Percentiles rank a stretch among this genome's conserved stretches.
Conservation (phyloP, 1,139 yeast species). For the Suhomyces wounanorum region DNA sequence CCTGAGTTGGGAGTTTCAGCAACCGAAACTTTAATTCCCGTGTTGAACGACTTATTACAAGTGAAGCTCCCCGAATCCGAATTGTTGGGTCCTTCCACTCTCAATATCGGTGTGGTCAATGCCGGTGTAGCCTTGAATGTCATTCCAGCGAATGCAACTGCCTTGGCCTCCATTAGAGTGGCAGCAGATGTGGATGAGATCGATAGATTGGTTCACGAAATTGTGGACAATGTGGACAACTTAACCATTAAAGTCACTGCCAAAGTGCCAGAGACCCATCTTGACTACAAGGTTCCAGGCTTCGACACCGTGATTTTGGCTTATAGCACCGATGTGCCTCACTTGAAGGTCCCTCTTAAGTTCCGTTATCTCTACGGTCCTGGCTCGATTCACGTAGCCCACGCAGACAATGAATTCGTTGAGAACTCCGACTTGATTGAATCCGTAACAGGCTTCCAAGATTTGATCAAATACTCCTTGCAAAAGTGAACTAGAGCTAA, state of each 20-base stretch:
- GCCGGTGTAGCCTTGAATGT: slow-evolving; percentile 69
- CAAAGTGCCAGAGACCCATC: slow-evolving; percentile 42
- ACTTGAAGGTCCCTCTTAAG: slow-evolving; percentile 38
- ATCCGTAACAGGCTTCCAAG: slow-evolving; percentile 60
- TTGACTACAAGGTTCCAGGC: slow-evolving; percentile 64
- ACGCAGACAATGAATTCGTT: slow-evolving; percentile 61
- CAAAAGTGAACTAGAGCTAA: not conserved
- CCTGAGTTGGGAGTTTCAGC: slow-evolving; percentile 72
- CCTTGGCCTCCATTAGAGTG: slow-evolving; percentile 54
- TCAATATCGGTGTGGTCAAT: slow-evolving; percentile 58
- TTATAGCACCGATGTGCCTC: slow-evolving; percentile 68
- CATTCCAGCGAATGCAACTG: slow-evolving; percentile 59
- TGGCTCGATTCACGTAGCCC: slow-evolving; percentile 68
- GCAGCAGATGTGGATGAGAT: slow-evolving; percentile 49
- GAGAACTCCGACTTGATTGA: slow-evolving; percentile 49
- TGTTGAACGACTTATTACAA: slow-evolving; percentile 36
- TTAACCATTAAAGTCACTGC: slow-evolving; percentile 24
- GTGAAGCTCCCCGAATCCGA: slow-evolving; percentile 53
- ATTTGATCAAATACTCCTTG: slow-evolving; percentile 37
- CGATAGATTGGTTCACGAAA: slow-evolving; percentile 31
- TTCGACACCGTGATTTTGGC: slow-evolving; percentile 59
- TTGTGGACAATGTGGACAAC: slow-evolving; percentile 35
- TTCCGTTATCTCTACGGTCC: slow-evolving; percentile 66
- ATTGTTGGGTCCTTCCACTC: slow-evolving; percentile 60
- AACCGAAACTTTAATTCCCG: slow-evolving; percentile 54